Evolutionary conservation across 208 protist species (phyloP), one percentile per base, ranked within the genome.

Genomic region (Angomonas deanei): DNA sequence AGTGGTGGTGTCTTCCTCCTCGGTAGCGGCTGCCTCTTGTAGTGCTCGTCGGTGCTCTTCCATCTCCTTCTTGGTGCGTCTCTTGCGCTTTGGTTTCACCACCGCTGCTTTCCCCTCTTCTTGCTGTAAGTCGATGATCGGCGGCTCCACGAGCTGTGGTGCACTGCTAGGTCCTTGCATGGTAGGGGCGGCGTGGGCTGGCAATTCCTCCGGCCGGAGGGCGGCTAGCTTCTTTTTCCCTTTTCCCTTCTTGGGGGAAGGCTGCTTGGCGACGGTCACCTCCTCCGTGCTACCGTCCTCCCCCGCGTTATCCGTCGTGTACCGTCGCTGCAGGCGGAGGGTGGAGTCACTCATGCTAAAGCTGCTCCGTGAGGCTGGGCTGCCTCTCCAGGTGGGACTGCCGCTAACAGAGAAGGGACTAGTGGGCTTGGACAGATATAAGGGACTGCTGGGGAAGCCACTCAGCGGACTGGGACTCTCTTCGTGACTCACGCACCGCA

Each of bases 1-100:
- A 17, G 47, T 26, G 23, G 47, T 26, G 47, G 36, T 15, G 8
- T 5, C 47, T 26, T 53, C 8, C 47, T 53, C 23, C n/a, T 26
- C 10, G 13, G 13, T 26, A 6, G 23, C 5, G 47, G 47, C 47
- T 8, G 34, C 34, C 10, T 8, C 34, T 15, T 8, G 10, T n/a
- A 15, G 10, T 8, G 34, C 34, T 8, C 34, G 34, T 8, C 34
- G 34, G 10, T 8, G 10, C 34, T 42, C 34, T 15, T 42, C 34
- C 47, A 53, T 53, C 47, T 53, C 47, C 47, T 53, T 53, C 47
- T 53, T 53, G n/a, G 47, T 53, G n/a, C 47, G 47, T 15, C 47
- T 5, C 47, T 53, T 53, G 11, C 36, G 36, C 11, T 15, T 8
- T n/a, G 36, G 36, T 15, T 42, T 42, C 36, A n/a, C 36, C 36